Evolutionary conservation across 345 rosid species (phyloP), one percentile per base, ranked within the genome.

Genomic region (Clarkia xantiana): DNA sequence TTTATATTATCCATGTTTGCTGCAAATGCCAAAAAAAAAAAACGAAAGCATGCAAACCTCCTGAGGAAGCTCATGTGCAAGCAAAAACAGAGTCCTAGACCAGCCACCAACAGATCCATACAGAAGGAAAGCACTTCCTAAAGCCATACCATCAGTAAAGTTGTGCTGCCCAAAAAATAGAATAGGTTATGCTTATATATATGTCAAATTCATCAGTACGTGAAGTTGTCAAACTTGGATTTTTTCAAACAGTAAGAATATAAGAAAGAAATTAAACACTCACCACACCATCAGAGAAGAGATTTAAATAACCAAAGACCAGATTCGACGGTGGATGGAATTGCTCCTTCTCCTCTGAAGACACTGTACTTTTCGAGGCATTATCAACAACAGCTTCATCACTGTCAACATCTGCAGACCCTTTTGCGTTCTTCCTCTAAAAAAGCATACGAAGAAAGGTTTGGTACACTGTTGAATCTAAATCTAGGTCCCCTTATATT

Each of bases 41-140:
- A 39, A 9, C 3, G 45, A 45, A 48, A 19, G 51, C 63, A 55
- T 39, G 42, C 54, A 49, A 47, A 91, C 99, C 99, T 91, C 99
- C 65, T 91, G 99, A 44, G 99, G 99, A 65, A 91, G 81, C 81
- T 91, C 99, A 44, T 91, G 95, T 0, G 95, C 99, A 44, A 91
- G 99, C 73, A 91, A 68, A 63, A 91, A 91, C 40, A 91, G 56
- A 45, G 99, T 91, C 76, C 99, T 91, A 58, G 99, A 91, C 99
- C 99, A 91, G 53, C 99, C 99, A 49, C 99, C 99, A 67, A 91
- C 86, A 54, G 96, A 84, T 73, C 99, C 99, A 52, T 91, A 68
- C 56, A 87, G 83, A 64, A 91, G 79, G 72, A 91, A 91, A 12
- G 98, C 98, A 67, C 95, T 91, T 72, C 94, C 98, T 47, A 91